Evolutionary conservation across 257 asterid genomes (phyloP).

Genomic region (Nicotiana tomentosiformis): DNA sequence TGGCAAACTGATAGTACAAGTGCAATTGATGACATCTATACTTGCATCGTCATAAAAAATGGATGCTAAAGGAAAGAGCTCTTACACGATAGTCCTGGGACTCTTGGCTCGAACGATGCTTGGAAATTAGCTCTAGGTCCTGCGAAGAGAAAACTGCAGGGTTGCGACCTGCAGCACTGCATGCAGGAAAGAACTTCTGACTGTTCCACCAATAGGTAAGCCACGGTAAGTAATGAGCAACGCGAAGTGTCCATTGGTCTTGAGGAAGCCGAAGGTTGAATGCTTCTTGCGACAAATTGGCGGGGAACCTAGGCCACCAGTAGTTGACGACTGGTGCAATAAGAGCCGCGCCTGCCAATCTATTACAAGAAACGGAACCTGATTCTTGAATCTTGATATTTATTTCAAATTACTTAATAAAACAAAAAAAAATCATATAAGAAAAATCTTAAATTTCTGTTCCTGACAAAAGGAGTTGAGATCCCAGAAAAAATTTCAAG

Average conservation of each 20-base stretch:
- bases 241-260: slow-evolving; percentile 82
- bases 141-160: slow-evolving; percentile 35
- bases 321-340: slow-evolving; percentile 70
- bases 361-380: slow-evolving; percentile 25
- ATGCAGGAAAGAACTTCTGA: slow-evolving; percentile 58
- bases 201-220: slow-evolving; percentile 92
- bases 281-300: slow-evolving; percentile 55
- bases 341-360: slow-evolving; percentile 81
- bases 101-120: slow-evolving; percentile 6
- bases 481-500: slow-evolving; percentile 38
- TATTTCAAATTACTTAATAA: background rate
- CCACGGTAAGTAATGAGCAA: slow-evolving; percentile 76
- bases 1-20: background rate
- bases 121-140: slow-evolving; percentile 50
- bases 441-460: background rate
- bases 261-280: slow-evolving; percentile 34
- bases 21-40: background rate
- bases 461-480: background rate
- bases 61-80: background rate
- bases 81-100: background rate
- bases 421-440: background rate
- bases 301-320: slow-evolving; percentile 84
- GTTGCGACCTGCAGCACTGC: slow-evolving; percentile 27
- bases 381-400: background rate
- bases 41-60: background rate